A percentile compares a stretch with the other conserved stretches of the same genome.
Conservation (phyloP, 176 grass and related monocot genomes). For the Coix lacrymajobi region DNA sequence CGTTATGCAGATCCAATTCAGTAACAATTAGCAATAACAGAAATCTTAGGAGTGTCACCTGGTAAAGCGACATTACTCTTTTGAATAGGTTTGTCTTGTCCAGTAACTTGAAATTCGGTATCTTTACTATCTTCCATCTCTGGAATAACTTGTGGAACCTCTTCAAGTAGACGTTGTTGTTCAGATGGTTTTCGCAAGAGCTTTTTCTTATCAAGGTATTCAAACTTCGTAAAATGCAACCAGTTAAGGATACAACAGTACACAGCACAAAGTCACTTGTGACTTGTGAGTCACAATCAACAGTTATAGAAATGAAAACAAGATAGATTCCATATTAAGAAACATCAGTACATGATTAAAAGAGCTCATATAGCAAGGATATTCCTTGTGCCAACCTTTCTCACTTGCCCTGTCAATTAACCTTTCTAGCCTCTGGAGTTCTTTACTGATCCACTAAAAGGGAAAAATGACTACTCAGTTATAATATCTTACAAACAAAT, state of each 20-base stretch:
- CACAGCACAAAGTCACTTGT: constrained; percentile 1
- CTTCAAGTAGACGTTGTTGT: constrained; percentile 63
- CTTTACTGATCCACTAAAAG: constrained; percentile 75
- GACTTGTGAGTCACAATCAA: not conserved
- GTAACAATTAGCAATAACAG: constrained; percentile 6
- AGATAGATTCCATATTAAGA: not conserved
- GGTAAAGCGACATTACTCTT: constrained; percentile 25
- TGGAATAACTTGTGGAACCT: constrained; percentile 67
- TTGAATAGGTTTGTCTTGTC: constrained; percentile 30
- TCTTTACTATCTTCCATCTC: constrained; percentile 52
- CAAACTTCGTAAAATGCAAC: constrained; percentile 43
- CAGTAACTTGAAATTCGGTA: constrained; percentile 8
- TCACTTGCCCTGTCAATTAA: constrained; percentile 66
- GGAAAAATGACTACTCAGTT: not conserved
- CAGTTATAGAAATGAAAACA: constrained; percentile 6
- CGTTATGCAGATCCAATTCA: not conserved
- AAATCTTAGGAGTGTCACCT: constrained; percentile 8
- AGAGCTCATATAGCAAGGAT: constrained; percentile 56
- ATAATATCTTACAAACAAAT: not conserved
- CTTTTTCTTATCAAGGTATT: constrained; percentile 57
- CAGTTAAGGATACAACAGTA: constrained; percentile 70
- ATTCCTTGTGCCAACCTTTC: constrained; percentile 80
- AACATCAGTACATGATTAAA: constrained; percentile 21
- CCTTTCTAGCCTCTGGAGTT: constrained; percentile 58
- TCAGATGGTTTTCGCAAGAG: constrained; percentile 51